Evolutionary conservation across 202 grass and related monocot species (phyloP).

Genomic region (Digitaria exilis): DNA sequence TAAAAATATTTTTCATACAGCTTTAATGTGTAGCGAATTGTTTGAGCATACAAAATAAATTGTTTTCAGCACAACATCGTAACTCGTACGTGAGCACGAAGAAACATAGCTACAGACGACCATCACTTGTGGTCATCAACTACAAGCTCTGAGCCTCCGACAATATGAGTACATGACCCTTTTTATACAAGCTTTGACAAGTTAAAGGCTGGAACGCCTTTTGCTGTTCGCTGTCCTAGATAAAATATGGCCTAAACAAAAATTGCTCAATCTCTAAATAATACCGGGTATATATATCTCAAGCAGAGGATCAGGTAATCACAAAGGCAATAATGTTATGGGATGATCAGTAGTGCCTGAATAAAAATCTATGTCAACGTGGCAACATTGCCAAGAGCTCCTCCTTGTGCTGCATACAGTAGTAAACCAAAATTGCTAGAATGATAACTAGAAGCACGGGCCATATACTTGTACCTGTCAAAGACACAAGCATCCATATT

Average conservation of each 20-base stretch:
- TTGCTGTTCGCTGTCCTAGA: neutral
- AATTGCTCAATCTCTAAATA: neutral
- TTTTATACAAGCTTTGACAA: slow-evolving; percentile 21
- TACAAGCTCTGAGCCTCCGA: slow-evolving; percentile 45
- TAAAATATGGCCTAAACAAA: slow-evolving; percentile 19
- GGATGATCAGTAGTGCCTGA: slow-evolving; percentile 5
- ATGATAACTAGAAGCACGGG: slow-evolving; percentile 64
- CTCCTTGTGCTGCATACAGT: slow-evolving; percentile 56
- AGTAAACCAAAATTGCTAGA: slow-evolving; percentile 75
- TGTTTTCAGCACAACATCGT: neutral
- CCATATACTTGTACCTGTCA: slow-evolving; percentile 59
- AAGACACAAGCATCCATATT: slow-evolving; percentile 43
- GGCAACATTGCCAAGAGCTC: slow-evolving; percentile 42
- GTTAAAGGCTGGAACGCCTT: neutral
- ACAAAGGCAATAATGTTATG: neutral
- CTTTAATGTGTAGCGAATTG: neutral
- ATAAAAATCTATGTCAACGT: slow-evolving; percentile 30
- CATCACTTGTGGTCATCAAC: neutral
- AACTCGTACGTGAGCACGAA: neutral
- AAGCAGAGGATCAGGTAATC: slow-evolving; percentile 13
- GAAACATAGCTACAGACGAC: neutral
- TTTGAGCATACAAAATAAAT: neutral
- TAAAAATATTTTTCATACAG: neutral
- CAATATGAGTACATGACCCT: slow-evolving; percentile 8
- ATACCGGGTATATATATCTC: slow-evolving; percentile 6